Evolutionary conservation across 1,139 yeast genomes (phyloP), one percentile per base, ranked within the genome.

Genomic region (Candida gigantensis): DNA sequence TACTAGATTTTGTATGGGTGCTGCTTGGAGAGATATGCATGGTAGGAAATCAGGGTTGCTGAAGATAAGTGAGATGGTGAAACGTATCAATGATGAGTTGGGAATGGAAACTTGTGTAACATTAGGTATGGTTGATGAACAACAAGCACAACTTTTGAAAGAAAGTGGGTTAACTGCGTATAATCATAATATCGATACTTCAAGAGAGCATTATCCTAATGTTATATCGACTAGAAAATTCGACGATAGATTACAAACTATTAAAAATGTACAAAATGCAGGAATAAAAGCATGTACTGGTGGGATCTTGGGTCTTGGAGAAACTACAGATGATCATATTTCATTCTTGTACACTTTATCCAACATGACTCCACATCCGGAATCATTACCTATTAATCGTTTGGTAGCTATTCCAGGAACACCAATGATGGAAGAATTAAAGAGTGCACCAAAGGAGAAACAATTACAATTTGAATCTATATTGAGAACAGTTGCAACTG

Each of bases 11-110:
- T 84, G 95, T 54, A 79, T 84, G 82, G 95, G 94, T 30, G 88
- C 92, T 9, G 95, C 94, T 1, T 85, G 92, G 92, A 72, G 95
- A 54, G 92, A 84, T 44, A 84, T 85, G 94, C 66, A 69, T 32
- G 94, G 94, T 7, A 67, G 94, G 34, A 84, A 83, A 54, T 74
- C 80, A 16, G 88, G 84, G 0, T 56, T 84, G 44, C 76, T 72
- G 44, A 75, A 68, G 47, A 81, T 84, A 40, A 66, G 79, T 13
- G 74, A 77, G 37, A 84, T 84, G 92, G 82, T 84, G 16, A 57
- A 66, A 17, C 74, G 65, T 40, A 82, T 84, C 37, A 80, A 82
- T 49, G 51, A 58, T 31, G 83, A 77, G 25, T 60, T 84, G 57
- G 79, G 81, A 0, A 66, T 85, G 77, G 94, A 84, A 55, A 79